A percentile compares a stretch with the other conserved stretches of the same genome.
Evolutionary conservation across 2,329 filamentous ascomycete genomes (phyloP).

Genomic region (Xylaria sp.): DNA sequence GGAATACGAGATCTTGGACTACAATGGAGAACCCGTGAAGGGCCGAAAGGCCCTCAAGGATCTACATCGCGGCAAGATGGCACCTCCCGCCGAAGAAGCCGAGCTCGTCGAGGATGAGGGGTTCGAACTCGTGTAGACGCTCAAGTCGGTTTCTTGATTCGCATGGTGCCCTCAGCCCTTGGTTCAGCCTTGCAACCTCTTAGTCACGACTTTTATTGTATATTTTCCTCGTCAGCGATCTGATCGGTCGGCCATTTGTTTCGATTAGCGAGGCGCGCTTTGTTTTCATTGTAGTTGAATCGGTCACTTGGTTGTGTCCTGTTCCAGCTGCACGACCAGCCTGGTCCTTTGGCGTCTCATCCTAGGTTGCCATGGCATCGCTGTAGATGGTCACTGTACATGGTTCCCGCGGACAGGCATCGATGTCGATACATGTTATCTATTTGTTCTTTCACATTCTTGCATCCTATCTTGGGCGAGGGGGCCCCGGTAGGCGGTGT

Average conservation of each 20-base stretch:
- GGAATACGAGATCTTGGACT: constrained; percentile 61
- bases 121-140: constrained; percentile 54
- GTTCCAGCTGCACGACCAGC: not conserved
- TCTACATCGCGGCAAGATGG: constrained; percentile 51
- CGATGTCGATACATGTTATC: not conserved
- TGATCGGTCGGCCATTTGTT: constrained; percentile 15
- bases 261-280: constrained; percentile 25
- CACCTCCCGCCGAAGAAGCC: constrained; percentile 40
- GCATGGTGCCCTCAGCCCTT: constrained; percentile 24
- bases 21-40: constrained; percentile 57
- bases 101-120: constrained; percentile 55
- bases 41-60: constrained; percentile 58
- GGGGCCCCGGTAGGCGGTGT: constrained; percentile 39
- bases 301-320: constrained; percentile 7
- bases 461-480: constrained; percentile 42
- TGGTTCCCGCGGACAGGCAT: constrained; percentile 11
- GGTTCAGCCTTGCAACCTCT: constrained; percentile 19
- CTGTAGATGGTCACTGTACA: constrained; percentile 11
- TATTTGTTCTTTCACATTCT: constrained; percentile 17
- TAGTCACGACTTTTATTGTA: constrained; percentile 28
- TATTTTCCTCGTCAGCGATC: constrained; percentile 12
- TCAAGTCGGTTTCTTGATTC: constrained; percentile 8
- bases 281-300: constrained; percentile 4
- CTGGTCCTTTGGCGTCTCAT: constrained; percentile 8
- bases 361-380: constrained; percentile 25